Percentiles rank a stretch among this genome's conserved stretches.
These are phyloP conservation scores for Aspergillus sp. DNA, from an alignment of 2,329 filamentous ascomycete genomes.

Conservation along the genomic window DNA sequence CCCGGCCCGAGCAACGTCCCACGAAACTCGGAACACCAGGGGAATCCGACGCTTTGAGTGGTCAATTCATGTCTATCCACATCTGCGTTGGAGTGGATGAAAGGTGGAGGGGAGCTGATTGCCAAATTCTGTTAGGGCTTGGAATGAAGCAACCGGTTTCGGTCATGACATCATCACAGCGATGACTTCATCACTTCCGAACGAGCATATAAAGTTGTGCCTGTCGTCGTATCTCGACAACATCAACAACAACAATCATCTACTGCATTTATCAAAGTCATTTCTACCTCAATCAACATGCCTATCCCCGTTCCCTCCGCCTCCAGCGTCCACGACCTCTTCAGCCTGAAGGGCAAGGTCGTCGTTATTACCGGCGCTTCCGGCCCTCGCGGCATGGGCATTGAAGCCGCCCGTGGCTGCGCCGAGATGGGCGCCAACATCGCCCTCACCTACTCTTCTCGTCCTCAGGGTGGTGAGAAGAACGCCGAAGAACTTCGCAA, in stretches of 20 bases:
- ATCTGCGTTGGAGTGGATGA: not conserved
- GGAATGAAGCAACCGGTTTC: not conserved
- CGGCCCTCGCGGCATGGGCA: conserved; percentile 68
- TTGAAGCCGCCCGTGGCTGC: conserved; percentile 65
- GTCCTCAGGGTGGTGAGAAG: conserved; percentile 63
- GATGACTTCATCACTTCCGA: conserved; percentile 2
- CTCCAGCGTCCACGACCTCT: conserved; percentile 41
- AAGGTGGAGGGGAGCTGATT: not conserved
- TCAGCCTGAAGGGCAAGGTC: conserved; percentile 52
- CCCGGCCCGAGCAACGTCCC: not conserved
- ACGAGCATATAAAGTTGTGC: conserved; percentile 1
- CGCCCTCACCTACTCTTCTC: conserved; percentile 67
- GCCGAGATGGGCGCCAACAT: conserved; percentile 66
- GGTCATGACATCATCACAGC: not conserved
- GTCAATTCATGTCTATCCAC: not conserved
- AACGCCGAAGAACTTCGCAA: conserved; percentile 63
- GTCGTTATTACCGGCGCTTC: conserved; percentile 53
- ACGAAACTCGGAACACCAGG: not conserved
- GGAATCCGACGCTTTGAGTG: not conserved
- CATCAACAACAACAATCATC: not conserved
- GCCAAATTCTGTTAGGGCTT: not conserved
- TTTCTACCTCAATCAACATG: conserved; percentile 29
- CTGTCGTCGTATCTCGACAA: not conserved
- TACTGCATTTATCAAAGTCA: not conserved
- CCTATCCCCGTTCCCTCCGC: conserved; percentile 41